Conservation (phyloP, 108 stramenopile genomes). For the Pseudonitzschia pungens region DNA sequence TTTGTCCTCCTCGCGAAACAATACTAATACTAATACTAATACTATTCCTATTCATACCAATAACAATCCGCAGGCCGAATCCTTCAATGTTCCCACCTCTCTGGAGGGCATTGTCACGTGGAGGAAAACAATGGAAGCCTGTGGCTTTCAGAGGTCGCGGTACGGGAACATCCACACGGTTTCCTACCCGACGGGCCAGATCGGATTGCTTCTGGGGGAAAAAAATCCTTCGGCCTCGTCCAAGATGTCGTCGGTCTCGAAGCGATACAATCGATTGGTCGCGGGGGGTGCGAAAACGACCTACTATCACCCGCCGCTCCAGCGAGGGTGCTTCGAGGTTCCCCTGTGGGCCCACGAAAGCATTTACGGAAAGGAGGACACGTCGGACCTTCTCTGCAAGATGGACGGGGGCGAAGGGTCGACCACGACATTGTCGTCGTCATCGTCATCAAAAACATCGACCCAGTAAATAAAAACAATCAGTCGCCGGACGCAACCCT, state of each 20-base stretch:
- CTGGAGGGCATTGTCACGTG: slow-evolving; percentile 59
- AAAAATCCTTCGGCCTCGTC: slow-evolving; percentile 33
- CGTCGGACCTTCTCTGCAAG: slow-evolving; percentile 31
- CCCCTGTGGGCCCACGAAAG: slow-evolving; percentile 73
- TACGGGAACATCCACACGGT: slow-evolving; percentile 70
- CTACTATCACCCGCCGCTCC: slow-evolving; percentile 80
- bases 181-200: slow-evolving; percentile 81
- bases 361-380: slow-evolving; percentile 51
- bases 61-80: slow-evolving; percentile 73
- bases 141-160: slow-evolving; percentile 57
- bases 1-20: no score
- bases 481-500: no score
- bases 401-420: not conserved
- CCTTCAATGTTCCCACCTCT: slow-evolving; percentile 76
- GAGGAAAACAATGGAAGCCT: slow-evolving; percentile 48
- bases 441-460: no score
- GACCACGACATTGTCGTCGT: not conserved
- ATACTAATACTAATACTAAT: no score
- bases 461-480: no score
- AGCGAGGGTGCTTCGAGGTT: slow-evolving; percentile 66
- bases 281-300: slow-evolving; percentile 41
- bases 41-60: no score
- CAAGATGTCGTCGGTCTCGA: slow-evolving; percentile 4
- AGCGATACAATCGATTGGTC: slow-evolving; percentile 44
- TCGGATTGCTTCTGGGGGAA: slow-evolving; percentile 75